Evolutionary conservation across 176 grass and related monocot species (phyloP).

Genomic region (Carex pumila): DNA sequence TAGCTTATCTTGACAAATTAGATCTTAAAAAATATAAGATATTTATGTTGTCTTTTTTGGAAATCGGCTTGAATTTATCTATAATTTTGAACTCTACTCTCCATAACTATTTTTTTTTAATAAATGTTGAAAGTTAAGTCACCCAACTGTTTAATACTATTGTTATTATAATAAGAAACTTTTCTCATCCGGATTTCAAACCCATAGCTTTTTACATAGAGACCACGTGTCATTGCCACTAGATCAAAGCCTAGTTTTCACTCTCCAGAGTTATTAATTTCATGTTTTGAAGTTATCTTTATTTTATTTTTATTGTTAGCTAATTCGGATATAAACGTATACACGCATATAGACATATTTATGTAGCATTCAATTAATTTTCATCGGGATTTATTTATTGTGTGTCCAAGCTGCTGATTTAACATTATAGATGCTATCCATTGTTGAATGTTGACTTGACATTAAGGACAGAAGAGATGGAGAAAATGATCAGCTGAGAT

Average conservation of each 20-base stretch:
- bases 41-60: neutral
- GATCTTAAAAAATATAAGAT: neutral
- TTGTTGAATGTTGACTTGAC: neutral
- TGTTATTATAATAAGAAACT: no score
- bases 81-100: neutral
- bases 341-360: neutral
- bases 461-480: neutral
- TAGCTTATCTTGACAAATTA: conserved; percentile 3
- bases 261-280: neutral
- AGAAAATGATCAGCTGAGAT: neutral
- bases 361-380: neutral
- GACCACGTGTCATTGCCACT: no score
- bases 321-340: neutral
- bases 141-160: no score
- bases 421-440: neutral
- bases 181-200: no score
- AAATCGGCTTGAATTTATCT: neutral
- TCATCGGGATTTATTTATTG: neutral
- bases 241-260: no score
- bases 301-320: neutral
- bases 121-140: no score
- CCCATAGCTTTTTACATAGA: no score
- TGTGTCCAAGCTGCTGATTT: neutral
- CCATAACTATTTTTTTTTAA: neutral
- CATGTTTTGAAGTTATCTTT: neutral